phyloP scores from a whole-genome alignment of 2,329 filamentous ascomycete species.

The Leptographium flavum region DNA sequence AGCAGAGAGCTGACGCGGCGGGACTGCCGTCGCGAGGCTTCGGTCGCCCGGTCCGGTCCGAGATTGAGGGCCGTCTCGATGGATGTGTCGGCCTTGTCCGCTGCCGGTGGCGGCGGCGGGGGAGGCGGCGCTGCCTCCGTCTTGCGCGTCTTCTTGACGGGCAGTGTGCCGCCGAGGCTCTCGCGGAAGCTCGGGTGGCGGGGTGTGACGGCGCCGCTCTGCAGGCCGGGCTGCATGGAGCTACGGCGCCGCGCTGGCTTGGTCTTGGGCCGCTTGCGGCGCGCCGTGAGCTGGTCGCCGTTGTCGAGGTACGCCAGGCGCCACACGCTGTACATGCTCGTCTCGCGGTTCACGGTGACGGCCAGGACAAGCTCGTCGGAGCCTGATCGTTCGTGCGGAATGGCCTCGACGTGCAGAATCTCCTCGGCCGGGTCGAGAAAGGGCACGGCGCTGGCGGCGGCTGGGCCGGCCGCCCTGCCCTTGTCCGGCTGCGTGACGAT shows the following conservation, averaged over 20 bases:
- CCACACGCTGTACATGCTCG: constrained; percentile 73
- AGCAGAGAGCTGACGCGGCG: constrained; percentile 84
- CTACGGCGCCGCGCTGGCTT: constrained; percentile 40
- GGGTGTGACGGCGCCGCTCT: constrained; percentile 66
- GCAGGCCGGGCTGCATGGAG: constrained; percentile 52
- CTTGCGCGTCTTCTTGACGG: constrained; percentile 38
- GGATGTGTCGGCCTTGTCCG: constrained; percentile 24
- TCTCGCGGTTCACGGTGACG: constrained; percentile 67
- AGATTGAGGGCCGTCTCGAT: constrained; percentile 54
- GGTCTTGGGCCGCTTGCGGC: constrained; percentile 29
- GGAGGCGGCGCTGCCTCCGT: no score
- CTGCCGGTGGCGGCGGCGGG: no score
- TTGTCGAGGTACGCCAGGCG: constrained; percentile 62
- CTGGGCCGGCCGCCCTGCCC: constrained; percentile 23
- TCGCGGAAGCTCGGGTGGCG: constrained; percentile 58
- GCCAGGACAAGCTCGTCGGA: constrained; percentile 52
- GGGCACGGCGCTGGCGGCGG: constrained; percentile 25
- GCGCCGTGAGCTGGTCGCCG: constrained; percentile 39
- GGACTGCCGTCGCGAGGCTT: constrained; percentile 42
- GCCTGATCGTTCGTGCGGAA: constrained; percentile 27
- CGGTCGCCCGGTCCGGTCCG: constrained; percentile 49
- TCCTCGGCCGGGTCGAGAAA: constrained; percentile 68
- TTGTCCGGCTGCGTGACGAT: constrained; percentile 50
- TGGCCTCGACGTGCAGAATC: constrained; percentile 65
- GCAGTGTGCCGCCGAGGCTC: constrained; percentile 51